Evolutionary conservation across 176 grass and related monocot genomes (phyloP).

Genomic region (Oropetium thomaeum): DNA sequence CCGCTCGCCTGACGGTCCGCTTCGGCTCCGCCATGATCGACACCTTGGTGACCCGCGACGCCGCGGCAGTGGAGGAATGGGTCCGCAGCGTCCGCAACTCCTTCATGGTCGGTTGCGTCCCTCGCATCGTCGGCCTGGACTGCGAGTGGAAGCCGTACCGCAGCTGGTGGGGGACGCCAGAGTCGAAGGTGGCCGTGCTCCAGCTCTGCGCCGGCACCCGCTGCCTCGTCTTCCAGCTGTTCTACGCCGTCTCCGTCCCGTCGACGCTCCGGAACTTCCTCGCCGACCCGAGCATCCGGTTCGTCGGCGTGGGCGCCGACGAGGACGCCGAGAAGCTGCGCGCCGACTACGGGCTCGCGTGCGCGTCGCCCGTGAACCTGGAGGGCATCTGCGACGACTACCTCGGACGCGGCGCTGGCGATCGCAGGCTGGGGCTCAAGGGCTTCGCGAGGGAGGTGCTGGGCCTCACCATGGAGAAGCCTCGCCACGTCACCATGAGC

Average conservation of each 20-base stretch:
- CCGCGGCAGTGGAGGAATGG: constrained; percentile 24
- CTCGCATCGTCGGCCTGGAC: constrained; percentile 56
- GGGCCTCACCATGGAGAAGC: constrained; percentile 48
- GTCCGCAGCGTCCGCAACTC: constrained; percentile 16
- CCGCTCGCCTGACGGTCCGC: constrained; percentile 6
- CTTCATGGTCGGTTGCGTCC: not conserved
- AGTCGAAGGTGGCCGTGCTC: constrained; percentile 50
- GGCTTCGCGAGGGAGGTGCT: constrained; percentile 44
- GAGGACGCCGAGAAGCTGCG: constrained; percentile 39
- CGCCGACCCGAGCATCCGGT: constrained; percentile 14
- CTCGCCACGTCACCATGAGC: constrained; percentile 36
- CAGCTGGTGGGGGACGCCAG: not conserved
- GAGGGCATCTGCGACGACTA: constrained; percentile 18
- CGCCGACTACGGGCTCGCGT: constrained; percentile 36
- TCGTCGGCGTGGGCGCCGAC: constrained; percentile 51
- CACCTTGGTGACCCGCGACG: constrained; percentile 38
- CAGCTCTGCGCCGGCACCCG: constrained; percentile 46
- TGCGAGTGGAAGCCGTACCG: constrained; percentile 54
- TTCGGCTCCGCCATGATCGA: constrained; percentile 32
- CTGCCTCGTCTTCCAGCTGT: constrained; percentile 61
- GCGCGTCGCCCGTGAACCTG: constrained; percentile 17
- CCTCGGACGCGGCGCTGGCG: not conserved
- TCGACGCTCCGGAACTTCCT: constrained; percentile 37
- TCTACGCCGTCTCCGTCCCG: constrained; percentile 43
- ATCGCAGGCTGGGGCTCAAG: constrained; percentile 37